Base-by-base conservation (phyloP, 2,329 filamentous ascomycete species). In the Penicillium corylophilum region DNA sequence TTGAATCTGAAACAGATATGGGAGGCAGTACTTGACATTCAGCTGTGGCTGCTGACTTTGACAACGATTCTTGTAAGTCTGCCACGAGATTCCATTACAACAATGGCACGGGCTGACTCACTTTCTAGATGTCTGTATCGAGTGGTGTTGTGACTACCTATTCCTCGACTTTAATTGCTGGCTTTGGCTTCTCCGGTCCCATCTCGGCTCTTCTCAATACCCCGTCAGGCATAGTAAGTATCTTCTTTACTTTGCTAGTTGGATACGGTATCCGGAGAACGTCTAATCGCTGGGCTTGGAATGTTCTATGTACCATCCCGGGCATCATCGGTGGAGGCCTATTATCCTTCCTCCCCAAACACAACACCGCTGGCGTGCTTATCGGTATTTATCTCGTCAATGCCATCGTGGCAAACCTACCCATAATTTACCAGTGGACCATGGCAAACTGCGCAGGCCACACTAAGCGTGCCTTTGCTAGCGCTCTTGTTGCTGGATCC, bases 381-480 rank as follows among this genome's bases (percentile, higher is more conserved):
- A 67, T 74, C 1, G 76, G 75, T 1, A 70, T 75, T 18, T 78
- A 78, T 54, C 67, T 78, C 8, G 73, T 74, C 41, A 75, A 78
- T 46, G 67, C 71, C 1, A 72, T 77, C 44, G 73, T 75, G 5
- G 72, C 73, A 10, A 64, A 71, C 6, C 64, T 78, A 15, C 76
- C 75, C 24, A 64, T 78, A n/a, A 56, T 77, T n/a, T 73, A 75
- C 23, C 71, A 73, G 9, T 77, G 73, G 74, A 76, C 77, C 10
- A 72, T 76, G 23, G 72, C 70, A 28, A 80, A 80, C 52, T 71
- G 75, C 13, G 77, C 76, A 2, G 77, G 77, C 0, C 74, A 79
- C 50, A 77, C 76, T 3, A 80, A 80, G 61, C 77, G 78, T 45
- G 73, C 76, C 15, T 77, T 77, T 5, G 68, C 74, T 22, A 77